Evolutionary conservation across 2,329 filamentous ascomycete genomes (phyloP).

Genomic region (Trichoderma oligosporum): DNA sequence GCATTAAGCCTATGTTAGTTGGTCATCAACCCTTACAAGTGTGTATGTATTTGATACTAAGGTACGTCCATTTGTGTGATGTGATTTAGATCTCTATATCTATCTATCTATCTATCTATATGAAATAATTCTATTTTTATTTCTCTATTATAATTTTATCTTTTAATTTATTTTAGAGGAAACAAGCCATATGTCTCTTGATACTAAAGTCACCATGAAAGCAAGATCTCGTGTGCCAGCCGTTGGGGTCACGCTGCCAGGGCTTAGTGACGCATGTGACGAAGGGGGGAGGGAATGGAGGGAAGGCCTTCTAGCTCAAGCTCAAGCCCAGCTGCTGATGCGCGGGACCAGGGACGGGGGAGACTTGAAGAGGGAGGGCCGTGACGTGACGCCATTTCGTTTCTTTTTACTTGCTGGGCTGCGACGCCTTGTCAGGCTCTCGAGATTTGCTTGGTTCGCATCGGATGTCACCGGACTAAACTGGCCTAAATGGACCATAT

Average conservation of each 20-base stretch:
- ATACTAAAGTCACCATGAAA: neutral
- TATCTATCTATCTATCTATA: no score
- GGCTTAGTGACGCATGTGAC: constrained; percentile 18
- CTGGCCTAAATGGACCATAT: no score
- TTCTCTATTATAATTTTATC: no score
- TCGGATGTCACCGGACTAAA: constrained; percentile 4
- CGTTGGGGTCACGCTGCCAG: constrained; percentile 16
- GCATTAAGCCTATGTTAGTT: no score
- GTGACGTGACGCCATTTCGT: constrained; percentile 8
- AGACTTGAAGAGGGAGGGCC: neutral
- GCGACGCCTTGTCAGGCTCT: constrained; percentile 14
- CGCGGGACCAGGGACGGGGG: neutral
- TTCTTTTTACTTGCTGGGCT: neutral
- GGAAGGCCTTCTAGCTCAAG: neutral
- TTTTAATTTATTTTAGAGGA: neutral
- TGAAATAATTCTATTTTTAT: no score
- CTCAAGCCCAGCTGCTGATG: neutral
- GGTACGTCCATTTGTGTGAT: no score
- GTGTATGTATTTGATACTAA: no score
- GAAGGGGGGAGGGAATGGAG: no score
- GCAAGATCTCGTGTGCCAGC: neutral
- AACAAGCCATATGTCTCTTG: no score
- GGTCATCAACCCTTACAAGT: no score
- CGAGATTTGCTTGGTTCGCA: neutral
- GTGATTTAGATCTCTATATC: no score